Evolutionary conservation across 176 grass and related monocot genomes (phyloP).

Genomic region (Dendrocalamus sinicus): DNA sequence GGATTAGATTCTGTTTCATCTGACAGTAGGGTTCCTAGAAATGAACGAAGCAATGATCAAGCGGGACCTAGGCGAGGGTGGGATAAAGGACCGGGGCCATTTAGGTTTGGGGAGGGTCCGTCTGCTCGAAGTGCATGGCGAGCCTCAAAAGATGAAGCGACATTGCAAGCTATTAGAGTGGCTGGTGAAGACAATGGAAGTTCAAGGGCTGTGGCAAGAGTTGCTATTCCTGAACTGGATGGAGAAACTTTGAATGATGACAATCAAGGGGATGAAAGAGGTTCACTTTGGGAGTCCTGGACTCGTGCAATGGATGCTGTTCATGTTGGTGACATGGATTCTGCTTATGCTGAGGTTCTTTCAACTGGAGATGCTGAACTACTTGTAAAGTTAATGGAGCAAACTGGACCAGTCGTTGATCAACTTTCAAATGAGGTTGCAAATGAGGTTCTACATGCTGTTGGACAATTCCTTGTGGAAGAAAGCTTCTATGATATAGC

Average conservation of each 20-base stretch:
- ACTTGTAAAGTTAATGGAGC: slow-evolving; percentile 95
- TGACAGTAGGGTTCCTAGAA: slow-evolving; percentile 59
- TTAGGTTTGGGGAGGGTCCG: slow-evolving; percentile 92
- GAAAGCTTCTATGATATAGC: slow-evolving; percentile 92
- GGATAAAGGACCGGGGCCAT: slow-evolving; percentile 78
- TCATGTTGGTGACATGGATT: slow-evolving; percentile 77
- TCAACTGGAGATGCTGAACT: slow-evolving; percentile 77
- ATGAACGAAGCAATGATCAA: slow-evolving; percentile 62
- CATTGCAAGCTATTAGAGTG: slow-evolving; percentile 91
- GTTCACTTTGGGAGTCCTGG: slow-evolving; percentile 84
- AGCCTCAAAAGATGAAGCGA: slow-evolving; percentile 96
- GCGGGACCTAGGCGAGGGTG: slow-evolving; percentile 62
- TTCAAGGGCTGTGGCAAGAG: slow-evolving; percentile 57
- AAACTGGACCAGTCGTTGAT: slow-evolving; percentile 86
- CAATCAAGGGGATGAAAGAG: slow-evolving; percentile 74
- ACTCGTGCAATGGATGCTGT: slow-evolving; percentile 85
- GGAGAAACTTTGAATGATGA: slow-evolving; percentile 74
- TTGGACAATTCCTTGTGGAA: slow-evolving; percentile 86
- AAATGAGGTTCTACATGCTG: slow-evolving; percentile 80
- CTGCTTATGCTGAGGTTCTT: slow-evolving; percentile 85
- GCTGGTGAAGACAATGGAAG: slow-evolving; percentile 91
- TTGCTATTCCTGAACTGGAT: slow-evolving; percentile 68
- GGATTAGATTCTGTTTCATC: slow-evolving; percentile 67
- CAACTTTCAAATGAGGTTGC: slow-evolving; percentile 80
- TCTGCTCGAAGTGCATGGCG: slow-evolving; percentile 98